phyloP scores from a whole-genome alignment of 2,329 filamentous ascomycete species.

The Aureobasidium sp. region DNA sequence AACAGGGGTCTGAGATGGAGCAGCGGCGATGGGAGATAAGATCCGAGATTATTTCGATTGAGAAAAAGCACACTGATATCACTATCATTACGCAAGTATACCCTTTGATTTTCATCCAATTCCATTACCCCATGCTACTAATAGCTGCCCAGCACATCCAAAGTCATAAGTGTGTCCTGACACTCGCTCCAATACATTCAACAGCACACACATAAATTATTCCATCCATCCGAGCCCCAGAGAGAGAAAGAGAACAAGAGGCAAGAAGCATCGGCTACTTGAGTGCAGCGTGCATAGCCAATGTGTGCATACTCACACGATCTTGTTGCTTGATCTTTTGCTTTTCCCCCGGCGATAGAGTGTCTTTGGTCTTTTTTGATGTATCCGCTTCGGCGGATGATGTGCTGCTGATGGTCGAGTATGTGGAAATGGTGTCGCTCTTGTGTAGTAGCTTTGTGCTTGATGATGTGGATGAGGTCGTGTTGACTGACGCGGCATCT shows the following conservation, averaged over 20 bases:
- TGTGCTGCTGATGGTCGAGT: neutral
- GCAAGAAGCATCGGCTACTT: neutral
- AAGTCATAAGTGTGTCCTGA: neutral
- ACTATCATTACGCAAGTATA: neutral
- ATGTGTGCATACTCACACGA: neutral
- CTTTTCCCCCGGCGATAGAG: neutral
- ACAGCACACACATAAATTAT: neutral
- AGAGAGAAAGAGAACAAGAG: neutral
- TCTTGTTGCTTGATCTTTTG: slow-evolving; percentile 1
- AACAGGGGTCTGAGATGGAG: too few species aligned
- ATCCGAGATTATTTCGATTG: neutral
- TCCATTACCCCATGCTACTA: neutral
- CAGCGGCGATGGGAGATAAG: neutral
- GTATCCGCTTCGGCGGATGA: neutral
- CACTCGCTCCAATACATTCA: too few species aligned
- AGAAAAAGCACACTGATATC: neutral
- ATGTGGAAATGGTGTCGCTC: neutral
- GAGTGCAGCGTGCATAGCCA: neutral
- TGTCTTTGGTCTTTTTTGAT: neutral
- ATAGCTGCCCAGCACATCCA: neutral
- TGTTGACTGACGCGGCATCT: slow-evolving; percentile 4
- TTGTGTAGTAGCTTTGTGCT: neutral
- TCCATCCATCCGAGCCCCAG: neutral
- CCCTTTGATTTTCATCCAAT: neutral
- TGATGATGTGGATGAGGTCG: slow-evolving; percentile 5